These are phyloP conservation scores for Kickxella alabastrina DNA, from an alignment of 192 early-diverging fungal species.

Conservation along the genomic window DNA sequence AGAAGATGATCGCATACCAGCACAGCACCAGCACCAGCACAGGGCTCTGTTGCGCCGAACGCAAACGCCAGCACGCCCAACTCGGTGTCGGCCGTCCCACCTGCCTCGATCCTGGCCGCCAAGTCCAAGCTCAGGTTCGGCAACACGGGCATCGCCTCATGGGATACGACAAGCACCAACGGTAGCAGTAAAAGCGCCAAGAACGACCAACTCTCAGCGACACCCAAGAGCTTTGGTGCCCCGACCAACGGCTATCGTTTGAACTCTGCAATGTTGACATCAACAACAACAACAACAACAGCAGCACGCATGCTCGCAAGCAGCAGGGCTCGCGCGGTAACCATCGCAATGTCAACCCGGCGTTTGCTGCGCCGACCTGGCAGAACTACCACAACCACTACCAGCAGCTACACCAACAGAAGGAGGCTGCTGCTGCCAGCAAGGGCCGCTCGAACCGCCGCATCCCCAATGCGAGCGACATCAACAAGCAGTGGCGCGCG, in stretches of 20 bases:
- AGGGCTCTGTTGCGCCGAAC: constrained; percentile 6
- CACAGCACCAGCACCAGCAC: constrained; percentile 35
- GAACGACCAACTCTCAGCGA: constrained; percentile 7
- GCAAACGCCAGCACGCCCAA: constrained; percentile 6
- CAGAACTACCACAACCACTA: constrained; percentile 45
- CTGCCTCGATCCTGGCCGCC: constrained; percentile 28
- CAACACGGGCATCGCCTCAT: constrained; percentile 36
- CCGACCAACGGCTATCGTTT: constrained; percentile 17
- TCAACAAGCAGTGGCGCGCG: constrained; percentile 51
- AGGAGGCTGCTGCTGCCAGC: constrained; percentile 7
- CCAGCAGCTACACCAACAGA: constrained; percentile 33
- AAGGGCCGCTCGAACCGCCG: constrained; percentile 34
- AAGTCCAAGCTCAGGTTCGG: constrained; percentile 48
- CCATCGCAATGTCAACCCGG: constrained; percentile 25
- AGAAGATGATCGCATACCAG: constrained; percentile 47
- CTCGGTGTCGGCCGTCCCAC: constrained; percentile 25
- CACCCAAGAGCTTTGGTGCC: constrained; percentile 28
- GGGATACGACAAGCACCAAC: constrained; percentile 10
- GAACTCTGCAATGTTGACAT: too few relatives aligned
- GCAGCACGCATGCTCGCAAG: constrained; percentile 24
- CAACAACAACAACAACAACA: too few relatives aligned
- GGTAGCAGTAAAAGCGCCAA: constrained; percentile 3
- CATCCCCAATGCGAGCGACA: constrained; percentile 35
- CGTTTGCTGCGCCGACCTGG: constrained; percentile 40
- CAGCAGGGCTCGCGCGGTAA: constrained; percentile 38